Percentiles rank a stretch among this genome's conserved stretches.
These are phyloP conservation scores for Aspergillus sergii DNA, from an alignment of 2,329 filamentous ascomycete genomes.

Conservation along the genomic window DNA sequence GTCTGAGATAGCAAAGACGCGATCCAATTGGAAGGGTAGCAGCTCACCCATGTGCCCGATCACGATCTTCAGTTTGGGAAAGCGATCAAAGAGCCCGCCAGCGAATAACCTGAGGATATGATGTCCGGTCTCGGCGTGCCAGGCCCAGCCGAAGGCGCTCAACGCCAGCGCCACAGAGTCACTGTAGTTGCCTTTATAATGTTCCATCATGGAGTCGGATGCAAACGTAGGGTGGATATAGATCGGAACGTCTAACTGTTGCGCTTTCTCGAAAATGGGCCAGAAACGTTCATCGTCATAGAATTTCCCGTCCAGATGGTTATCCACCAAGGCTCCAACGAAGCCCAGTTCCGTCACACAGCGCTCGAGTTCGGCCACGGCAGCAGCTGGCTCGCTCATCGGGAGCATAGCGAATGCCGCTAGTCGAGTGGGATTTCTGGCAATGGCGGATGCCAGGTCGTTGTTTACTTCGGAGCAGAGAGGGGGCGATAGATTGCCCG, in stretches of 20 bases:
- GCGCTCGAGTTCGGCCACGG: slow-evolving; percentile 39
- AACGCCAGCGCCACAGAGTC: slow-evolving; percentile 20
- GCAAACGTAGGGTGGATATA: slow-evolving; percentile 56
- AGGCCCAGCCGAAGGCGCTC: slow-evolving; percentile 34
- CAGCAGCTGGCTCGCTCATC: slow-evolving; percentile 38
- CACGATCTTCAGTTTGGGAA: slow-evolving; percentile 57
- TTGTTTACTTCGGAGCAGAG: slow-evolving; percentile 33
- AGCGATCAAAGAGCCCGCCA: slow-evolving; percentile 58
- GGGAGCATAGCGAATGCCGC: slow-evolving; percentile 49
- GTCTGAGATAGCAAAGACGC: slow-evolving; percentile 23
- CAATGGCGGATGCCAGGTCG: slow-evolving; percentile 34
- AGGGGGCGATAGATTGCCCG: slow-evolving; percentile 11
- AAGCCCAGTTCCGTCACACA: slow-evolving; percentile 50
- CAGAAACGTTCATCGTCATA: slow-evolving; percentile 50
- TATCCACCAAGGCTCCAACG: slow-evolving; percentile 52
- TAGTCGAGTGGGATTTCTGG: slow-evolving; percentile 39
- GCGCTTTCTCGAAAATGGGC: slow-evolving; percentile 45
- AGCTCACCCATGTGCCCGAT: slow-evolving; percentile 57
- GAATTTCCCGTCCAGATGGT: slow-evolving; percentile 42
- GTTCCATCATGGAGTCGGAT: slow-evolving; percentile 26
- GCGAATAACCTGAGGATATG: slow-evolving; percentile 51
- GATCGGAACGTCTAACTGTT: slow-evolving; percentile 53
- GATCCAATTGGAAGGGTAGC: slow-evolving; percentile 58
- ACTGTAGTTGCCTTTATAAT: slow-evolving; percentile 43
- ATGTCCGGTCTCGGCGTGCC: slow-evolving; percentile 41